Percentiles rank a stretch among this genome's conserved stretches.
Conservation (phyloP, 148 eudicot species). For the Selenicereus undatus region DNA sequence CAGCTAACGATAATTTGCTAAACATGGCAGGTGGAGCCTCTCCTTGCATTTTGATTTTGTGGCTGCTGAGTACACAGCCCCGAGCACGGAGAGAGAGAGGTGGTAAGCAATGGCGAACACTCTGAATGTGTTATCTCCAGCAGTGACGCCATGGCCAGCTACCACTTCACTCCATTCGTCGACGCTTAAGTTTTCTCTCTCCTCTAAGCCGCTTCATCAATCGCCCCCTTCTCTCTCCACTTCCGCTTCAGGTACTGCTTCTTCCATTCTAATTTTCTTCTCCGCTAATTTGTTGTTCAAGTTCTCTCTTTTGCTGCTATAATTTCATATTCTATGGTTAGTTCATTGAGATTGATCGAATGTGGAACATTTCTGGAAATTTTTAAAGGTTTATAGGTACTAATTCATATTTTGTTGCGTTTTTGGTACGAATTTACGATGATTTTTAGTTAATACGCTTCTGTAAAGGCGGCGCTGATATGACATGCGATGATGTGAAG, state of each 20-base stretch:
- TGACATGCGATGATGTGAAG: not conserved
- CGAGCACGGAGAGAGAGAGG: not conserved
- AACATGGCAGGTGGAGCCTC: too few species aligned
- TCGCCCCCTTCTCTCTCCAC: not conserved
- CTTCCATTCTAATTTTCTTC: not conserved
- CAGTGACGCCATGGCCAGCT: slow-evolving; percentile 28
- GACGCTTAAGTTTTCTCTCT: slow-evolving; percentile 13
- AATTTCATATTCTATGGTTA: not conserved
- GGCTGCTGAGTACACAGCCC: not conserved
- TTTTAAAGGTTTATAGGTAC: not conserved
- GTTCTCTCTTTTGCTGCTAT: not conserved
- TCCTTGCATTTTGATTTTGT: not conserved
- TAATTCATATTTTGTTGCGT: not conserved
- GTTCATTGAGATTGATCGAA: not conserved
- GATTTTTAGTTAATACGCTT: not conserved
- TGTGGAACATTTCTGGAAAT: not conserved
- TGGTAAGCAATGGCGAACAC: slow-evolving; percentile 21
- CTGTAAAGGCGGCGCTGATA: not conserved
- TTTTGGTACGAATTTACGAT: not conserved
- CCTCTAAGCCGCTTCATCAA: not conserved
- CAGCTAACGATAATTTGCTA: too few species aligned
- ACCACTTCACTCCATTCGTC: slow-evolving; percentile 18
- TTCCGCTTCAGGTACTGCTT: slow-evolving; percentile 20
- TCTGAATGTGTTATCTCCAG: slow-evolving; percentile 14
- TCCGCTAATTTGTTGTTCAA: not conserved